Evolutionary conservation across 208 protist genomes (phyloP), one percentile per base, ranked within the genome.

Genomic region (Acanthamoeba healyi): DNA sequence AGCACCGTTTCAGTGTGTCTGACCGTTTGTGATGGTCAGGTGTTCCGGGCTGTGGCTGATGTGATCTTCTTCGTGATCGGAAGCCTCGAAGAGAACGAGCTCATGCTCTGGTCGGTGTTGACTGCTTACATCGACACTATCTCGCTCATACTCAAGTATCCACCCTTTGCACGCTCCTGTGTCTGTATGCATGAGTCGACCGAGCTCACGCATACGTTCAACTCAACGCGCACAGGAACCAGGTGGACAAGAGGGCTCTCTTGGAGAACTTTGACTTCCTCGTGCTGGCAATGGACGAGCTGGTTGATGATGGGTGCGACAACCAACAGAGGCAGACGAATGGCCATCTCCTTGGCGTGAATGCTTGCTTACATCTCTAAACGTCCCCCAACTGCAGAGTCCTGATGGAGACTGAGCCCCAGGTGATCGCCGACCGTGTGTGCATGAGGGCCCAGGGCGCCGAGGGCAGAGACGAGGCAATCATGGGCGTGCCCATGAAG

Each of bases 241-340:
- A 84, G 17, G 91, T 94, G 36, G 91, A 94, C 67, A 82, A 88
- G 29, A 51, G 70, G 36, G 70, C 67, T 4, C 29, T 94, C 6
- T 38, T 24, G 22, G 91, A 94, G 24, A 77, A 82, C 72, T 51
- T 94, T 17, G 91, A 94, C 91, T 77, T 70, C 38, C 38, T 90
- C 6, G 10, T 94, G 42, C 70, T 94, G 15, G 70, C 77, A 38
- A 94, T 94, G 40, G 91, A 94, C 38, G 91, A 94, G 91, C 32
- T 94, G 42, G 40, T 94, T 0, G 91, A 94, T n/a, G 42, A 94
- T 19, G 91, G 91, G 72, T 46, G 32, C 42, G 29, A 15, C 77
- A 49, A 12, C 44, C 44, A 49, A n/a, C n/a, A n/a, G n/a, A n/a
- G n/a, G n/a, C n/a, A n/a, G n/a, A n/a, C n/a, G n/a, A n/a, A n/a